Percentiles rank a stretch among this genome's conserved stretches.
Evolutionary conservation across 2,329 filamentous ascomycete genomes (phyloP).

Genomic region (Alternaria infectoria): DNA sequence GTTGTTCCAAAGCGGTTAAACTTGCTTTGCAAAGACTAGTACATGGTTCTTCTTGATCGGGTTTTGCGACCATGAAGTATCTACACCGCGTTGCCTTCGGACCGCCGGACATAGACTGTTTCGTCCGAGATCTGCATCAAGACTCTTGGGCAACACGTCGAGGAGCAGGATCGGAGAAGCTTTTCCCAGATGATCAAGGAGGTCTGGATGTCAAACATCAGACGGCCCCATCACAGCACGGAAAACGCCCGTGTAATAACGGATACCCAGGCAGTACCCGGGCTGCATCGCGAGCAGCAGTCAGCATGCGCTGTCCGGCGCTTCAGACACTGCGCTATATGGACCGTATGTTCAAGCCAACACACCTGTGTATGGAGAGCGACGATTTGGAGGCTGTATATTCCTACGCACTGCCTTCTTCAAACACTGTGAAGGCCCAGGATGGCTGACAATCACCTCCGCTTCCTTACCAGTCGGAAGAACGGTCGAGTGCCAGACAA

Average conservation of each 20-base stretch:
- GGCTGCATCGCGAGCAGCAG: not conserved
- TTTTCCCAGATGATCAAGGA: not conserved
- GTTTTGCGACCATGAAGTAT: not conserved
- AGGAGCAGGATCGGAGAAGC: not conserved
- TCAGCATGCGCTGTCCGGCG: not conserved
- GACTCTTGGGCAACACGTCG: not conserved
- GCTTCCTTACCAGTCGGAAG: not conserved
- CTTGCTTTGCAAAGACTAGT: not conserved
- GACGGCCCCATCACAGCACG: not conserved
- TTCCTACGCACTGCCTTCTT: not conserved
- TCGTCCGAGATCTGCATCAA: not conserved
- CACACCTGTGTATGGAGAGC: not conserved
- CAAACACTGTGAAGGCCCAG: not conserved
- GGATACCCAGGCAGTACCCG: not conserved
- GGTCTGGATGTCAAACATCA: not conserved
- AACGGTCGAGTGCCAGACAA: not conserved
- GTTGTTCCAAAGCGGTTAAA: slow-evolving; percentile 8
- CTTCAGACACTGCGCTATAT: not conserved
- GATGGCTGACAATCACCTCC: not conserved
- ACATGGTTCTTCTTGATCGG: not conserved
- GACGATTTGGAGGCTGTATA: not conserved
- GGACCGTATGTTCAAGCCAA: not conserved
- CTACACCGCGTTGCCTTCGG: not conserved
- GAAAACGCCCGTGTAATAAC: slow-evolving; percentile 2
- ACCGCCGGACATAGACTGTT: not conserved